These are phyloP conservation scores for Leccinum holopus DNA, from an alignment of 1,284 basidiomycete species.

Conservation along the genomic window DNA sequence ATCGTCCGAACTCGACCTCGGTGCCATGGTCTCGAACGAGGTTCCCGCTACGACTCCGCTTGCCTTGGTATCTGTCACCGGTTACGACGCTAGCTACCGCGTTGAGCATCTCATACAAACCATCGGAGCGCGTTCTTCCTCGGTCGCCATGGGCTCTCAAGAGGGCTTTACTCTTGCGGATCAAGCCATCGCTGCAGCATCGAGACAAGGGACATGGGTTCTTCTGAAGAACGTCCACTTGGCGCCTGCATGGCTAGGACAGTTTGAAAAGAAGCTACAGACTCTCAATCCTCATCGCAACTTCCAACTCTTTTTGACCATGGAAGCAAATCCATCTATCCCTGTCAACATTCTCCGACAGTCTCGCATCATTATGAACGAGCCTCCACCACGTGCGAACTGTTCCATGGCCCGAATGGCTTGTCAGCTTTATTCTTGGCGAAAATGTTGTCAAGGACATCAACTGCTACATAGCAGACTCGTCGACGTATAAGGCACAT, in stretches of 20 bases:
- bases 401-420: conserved; percentile 41
- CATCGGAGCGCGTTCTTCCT: conserved; percentile 68
- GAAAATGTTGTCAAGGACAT: too few relatives aligned
- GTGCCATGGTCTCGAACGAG: conserved; percentile 75
- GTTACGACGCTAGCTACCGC: conserved; percentile 96
- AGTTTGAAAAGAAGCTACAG: conserved; percentile 95
- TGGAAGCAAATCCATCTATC: conserved; percentile 92
- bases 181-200: conserved; percentile 88
- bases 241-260: conserved; percentile 90
- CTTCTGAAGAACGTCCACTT: conserved; percentile 88
- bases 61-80: conserved; percentile 89
- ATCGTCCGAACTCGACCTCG: conserved; percentile 75
- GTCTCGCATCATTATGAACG: conserved; percentile 95
- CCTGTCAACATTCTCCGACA: conserved; percentile 95
- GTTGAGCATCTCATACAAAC: conserved; percentile 80
- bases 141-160: conserved; percentile 97
- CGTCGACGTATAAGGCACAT: conserved; percentile 36
- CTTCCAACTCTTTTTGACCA: conserved; percentile 95
- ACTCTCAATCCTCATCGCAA: conserved; percentile 83
- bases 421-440: conserved; percentile 35
- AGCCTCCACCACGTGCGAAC: conserved; percentile 71
- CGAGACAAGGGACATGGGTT: conserved; percentile 91
- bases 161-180: conserved; percentile 95
- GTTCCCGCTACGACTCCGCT: conserved; percentile 80
- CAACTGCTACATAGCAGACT: conserved; percentile 27